These are phyloP conservation scores for Grifola frondosa DNA, from an alignment of 1,284 basidiomycete species.

Conservation along the genomic window DNA sequence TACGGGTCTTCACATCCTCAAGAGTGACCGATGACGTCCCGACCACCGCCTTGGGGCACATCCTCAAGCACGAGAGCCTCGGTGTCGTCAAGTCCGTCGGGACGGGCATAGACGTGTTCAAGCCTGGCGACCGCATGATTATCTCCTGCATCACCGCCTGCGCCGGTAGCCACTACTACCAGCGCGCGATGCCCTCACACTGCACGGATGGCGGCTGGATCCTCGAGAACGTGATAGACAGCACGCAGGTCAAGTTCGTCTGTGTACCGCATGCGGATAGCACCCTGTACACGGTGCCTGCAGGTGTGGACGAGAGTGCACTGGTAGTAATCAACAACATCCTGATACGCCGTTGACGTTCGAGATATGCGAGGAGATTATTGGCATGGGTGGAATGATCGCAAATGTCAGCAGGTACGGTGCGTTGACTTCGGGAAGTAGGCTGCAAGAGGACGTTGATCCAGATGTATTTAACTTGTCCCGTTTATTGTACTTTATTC, in stretches of 20 bases:
- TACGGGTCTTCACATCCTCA: conserved; percentile 31
- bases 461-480: not conserved
- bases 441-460: too few relatives aligned
- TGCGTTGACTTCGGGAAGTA: conserved; percentile 23
- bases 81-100: conserved; percentile 10
- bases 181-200: conserved; percentile 26
- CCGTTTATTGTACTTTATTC: too few relatives aligned
- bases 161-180: conserved; percentile 21
- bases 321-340: conserved; percentile 17
- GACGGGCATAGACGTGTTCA: conserved; percentile 1
- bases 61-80: conserved; percentile 10
- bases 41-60: too few relatives aligned
- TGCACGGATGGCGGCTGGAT: conserved; percentile 27
- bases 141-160: conserved; percentile 24
- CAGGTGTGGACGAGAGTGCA: conserved; percentile 19
- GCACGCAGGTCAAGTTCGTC: conserved; percentile 29
- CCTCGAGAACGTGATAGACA: conserved; percentile 29
- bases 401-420: conserved; percentile 31
- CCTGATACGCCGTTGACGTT: conserved; percentile 26
- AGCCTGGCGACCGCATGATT: conserved; percentile 13
- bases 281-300: conserved; percentile 20
- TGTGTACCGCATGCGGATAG: conserved; percentile 28
- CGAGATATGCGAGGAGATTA: conserved; percentile 28
- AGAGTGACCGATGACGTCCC: conserved; percentile 31
- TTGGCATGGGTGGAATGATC: conserved; percentile 27